These are phyloP conservation scores for Lathyrus oleraceus DNA, from an alignment of 306 rosid species.

Conservation along the genomic window DNA sequence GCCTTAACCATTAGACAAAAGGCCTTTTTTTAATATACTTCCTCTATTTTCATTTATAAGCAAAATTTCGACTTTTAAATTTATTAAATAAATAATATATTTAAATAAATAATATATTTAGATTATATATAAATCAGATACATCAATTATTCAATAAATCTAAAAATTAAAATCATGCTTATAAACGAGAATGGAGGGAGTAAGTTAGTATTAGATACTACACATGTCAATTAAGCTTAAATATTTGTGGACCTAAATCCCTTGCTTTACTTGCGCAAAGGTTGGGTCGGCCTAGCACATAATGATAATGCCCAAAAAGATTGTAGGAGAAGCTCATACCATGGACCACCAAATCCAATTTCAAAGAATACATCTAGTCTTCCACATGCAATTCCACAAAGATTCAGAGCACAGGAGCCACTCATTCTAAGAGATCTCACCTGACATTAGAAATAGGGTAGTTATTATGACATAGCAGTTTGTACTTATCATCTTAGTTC, in stretches of 20 bases:
- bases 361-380: constrained; percentile 81
- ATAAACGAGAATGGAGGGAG: too few relatives aligned
- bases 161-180: too few relatives aligned
- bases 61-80: too few relatives aligned
- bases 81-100: too few relatives aligned
- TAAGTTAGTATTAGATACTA: neutral
- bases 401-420: constrained; percentile 95
- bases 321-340: constrained; percentile 57
- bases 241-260: neutral
- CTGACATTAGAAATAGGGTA: constrained; percentile 44
- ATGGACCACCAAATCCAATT: constrained; percentile 85
- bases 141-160: too few relatives aligned
- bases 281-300: neutral
- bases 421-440: constrained; percentile 90
- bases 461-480: constrained; percentile 26
- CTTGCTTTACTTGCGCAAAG: neutral
- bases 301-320: neutral
- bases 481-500: constrained; percentile 15
- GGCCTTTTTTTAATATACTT: neutral
- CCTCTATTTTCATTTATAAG: too few relatives aligned
- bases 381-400: constrained; percentile 97
- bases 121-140: too few relatives aligned
- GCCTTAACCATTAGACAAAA: neutral
- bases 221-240: neutral
- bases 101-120: too few relatives aligned